phyloP scores from a whole-genome alignment of 2,329 filamentous ascomycete species.

The Fusarium sp. region DNA sequence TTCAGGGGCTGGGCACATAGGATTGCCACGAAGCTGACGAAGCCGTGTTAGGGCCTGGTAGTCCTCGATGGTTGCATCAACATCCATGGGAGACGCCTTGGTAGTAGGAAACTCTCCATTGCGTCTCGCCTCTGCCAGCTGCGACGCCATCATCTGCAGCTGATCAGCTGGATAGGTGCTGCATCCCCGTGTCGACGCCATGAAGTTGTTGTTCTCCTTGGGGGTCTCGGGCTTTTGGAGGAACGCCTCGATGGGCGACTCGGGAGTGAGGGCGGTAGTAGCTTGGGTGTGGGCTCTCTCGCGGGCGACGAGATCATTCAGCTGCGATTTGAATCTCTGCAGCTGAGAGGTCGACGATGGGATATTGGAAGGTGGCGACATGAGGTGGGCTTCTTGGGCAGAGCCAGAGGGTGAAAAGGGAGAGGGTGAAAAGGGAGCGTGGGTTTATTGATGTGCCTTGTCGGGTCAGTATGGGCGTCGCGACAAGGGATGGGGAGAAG shows the following conservation, averaged over 20 bases:
- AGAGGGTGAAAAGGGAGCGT: neutral
- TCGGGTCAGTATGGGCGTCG: neutral
- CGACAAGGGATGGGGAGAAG: neutral
- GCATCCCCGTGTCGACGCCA: neutral
- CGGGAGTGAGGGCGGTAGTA: conserved; percentile 24
- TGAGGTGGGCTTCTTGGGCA: neutral
- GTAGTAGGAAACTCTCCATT: conserved; percentile 50
- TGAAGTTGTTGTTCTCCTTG: neutral
- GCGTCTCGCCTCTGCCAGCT: conserved; percentile 48
- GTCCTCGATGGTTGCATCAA: conserved; percentile 47
- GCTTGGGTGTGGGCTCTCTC: neutral
- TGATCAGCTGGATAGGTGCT: conserved; percentile 24
- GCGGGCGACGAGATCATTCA: neutral
- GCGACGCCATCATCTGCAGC: conserved; percentile 48
- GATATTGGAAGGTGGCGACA: conserved; percentile 1
- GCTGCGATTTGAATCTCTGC: neutral
- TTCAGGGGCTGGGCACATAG: conserved; percentile 17
- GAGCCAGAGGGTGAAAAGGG: too few relatives aligned
- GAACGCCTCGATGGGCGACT: conserved; percentile 36
- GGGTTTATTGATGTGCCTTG: neutral
- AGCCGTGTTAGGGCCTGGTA: conserved; percentile 48
- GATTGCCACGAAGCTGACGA: conserved; percentile 39
- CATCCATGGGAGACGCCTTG: conserved; percentile 41
- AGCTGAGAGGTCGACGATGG: neutral
- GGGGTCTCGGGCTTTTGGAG: conserved; percentile 2